Conservation (phyloP, 2,329 filamentous ascomycete genomes). For the Dryadomyces quercivorus region DNA sequence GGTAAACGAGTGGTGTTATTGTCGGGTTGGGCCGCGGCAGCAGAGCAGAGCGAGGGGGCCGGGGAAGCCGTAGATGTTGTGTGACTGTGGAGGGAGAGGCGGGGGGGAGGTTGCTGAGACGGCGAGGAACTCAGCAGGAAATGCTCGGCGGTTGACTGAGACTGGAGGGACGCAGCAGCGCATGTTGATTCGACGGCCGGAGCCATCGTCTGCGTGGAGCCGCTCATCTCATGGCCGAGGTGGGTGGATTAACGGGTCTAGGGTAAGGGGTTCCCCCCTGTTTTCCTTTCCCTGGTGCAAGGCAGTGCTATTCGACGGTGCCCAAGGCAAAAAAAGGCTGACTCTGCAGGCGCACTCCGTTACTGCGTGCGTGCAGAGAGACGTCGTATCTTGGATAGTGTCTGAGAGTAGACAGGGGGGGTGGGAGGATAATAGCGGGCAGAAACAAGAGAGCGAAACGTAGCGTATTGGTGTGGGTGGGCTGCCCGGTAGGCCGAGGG, state of each 20-base stretch:
- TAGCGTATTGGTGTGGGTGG: neutral
- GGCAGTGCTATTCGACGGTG: neutral
- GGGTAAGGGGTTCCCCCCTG: slow-evolving; percentile 1
- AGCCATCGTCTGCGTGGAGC: slow-evolving; percentile 26
- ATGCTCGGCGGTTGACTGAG: slow-evolving; percentile 22
- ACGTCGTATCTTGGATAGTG: neutral
- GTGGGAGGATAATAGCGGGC: neutral
- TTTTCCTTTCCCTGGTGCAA: neutral
- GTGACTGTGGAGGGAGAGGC: slow-evolving; percentile 6
- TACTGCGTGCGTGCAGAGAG: neutral
- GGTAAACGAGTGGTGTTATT: slow-evolving; percentile 24
- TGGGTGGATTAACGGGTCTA: slow-evolving; percentile 4
- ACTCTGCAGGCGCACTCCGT: neutral
- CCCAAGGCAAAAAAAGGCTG: neutral
- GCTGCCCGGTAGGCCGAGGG: neutral
- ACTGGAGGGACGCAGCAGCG: slow-evolving; percentile 19
- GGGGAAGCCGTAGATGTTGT: slow-evolving; percentile 1
- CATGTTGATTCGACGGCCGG: slow-evolving; percentile 25
- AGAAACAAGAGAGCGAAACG: neutral
- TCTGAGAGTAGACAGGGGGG: neutral
- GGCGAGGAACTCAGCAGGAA: slow-evolving; percentile 13
- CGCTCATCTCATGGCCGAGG: slow-evolving; percentile 28
- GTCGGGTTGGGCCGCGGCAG: neutral
- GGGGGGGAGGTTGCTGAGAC: slow-evolving; percentile 9
- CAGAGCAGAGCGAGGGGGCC: neutral